Base-by-base conservation (phyloP, 1,284 basidiomycete genomes). In the Coniferiporia weirii region DNA sequence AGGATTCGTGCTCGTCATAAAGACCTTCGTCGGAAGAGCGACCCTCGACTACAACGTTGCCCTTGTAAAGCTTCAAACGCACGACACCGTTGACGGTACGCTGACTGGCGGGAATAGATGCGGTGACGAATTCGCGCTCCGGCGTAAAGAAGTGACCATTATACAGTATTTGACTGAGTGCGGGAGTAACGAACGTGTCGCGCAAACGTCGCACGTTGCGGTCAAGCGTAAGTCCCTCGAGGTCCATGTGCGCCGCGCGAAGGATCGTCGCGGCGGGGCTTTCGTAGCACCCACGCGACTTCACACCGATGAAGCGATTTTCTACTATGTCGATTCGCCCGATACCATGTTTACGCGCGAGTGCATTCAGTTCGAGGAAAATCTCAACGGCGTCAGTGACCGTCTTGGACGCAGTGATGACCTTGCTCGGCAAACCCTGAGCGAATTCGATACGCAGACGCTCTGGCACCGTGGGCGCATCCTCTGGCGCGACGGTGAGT, bases 271-370 rank as follows among this genome's bases (percentile, higher is more conserved):
- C 96, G 19, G 87, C 96, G 17, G 96, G 96, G 6, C 91, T 91
- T 76, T 99, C 96, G 80, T 99, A 99, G 79, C 97, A 99, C 40
- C 96, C 96, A 58, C 96, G 91, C 59, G 91, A 95, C 78, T 99
- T 99, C 73, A 99, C 95, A 64, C 96, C 96, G 73, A 99, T 98
- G 81, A 98, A 98, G 58, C 96, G 86, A 80, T 99, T 99, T 79
- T 99, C 96, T 69, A 99, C 97, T 71, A 99, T 98, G 75, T 99
- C 96, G 75, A 98, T 90, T 63, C 96, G 87, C 52, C 96, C 95
- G 66, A 99, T 84, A 67, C 95, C 97, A 76, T 99, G 95, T 72
- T 91, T 93, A 67, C 96, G 84, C 35, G 91, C 96, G 63, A 98
- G 85, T 4, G 89, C 80, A 78, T 99, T 99, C 69, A 99, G 86